These are phyloP conservation scores for Ceratocystiopsis minuta DNA, from an alignment of 2,329 filamentous ascomycete genomes.

Conservation along the genomic window DNA sequence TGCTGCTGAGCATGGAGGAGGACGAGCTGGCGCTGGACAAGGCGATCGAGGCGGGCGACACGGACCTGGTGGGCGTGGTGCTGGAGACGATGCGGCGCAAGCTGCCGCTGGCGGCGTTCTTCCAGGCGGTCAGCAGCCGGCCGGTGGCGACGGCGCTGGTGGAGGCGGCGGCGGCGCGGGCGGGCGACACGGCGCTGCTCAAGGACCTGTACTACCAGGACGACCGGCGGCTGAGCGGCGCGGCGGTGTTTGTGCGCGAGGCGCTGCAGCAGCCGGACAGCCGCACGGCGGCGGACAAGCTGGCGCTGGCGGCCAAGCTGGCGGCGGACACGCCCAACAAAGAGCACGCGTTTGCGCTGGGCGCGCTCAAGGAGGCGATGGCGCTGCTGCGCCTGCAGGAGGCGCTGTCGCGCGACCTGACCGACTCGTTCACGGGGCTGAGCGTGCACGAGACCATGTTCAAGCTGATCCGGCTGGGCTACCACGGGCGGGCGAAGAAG, in stretches of 20 bases:
- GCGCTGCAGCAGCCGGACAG: conserved; percentile 56
- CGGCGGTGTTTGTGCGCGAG: conserved; percentile 72
- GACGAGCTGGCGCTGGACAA: conserved; percentile 91
- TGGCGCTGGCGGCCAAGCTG: conserved; percentile 70
- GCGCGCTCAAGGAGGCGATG: conserved; percentile 60
- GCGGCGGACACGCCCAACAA: conserved; percentile 47
- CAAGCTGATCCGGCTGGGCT: conserved; percentile 65
- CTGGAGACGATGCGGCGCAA: conserved; percentile 79
- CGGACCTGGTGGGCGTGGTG: conserved; percentile 81
- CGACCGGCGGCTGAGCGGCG: conserved; percentile 73
- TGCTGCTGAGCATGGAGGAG: conserved; percentile 88
- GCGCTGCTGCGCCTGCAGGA: conserved; percentile 75
- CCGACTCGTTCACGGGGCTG: conserved; percentile 59
- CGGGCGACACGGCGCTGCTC: conserved; percentile 59
- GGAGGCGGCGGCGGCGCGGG: conserved; percentile 56
- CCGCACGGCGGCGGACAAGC: conserved; percentile 60
- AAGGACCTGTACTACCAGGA: conserved; percentile 98
- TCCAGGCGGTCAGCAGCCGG: conserved; percentile 72
- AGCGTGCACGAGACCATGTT: conserved; percentile 86
- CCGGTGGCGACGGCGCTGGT: conserved; percentile 79
- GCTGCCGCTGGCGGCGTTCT: conserved; percentile 76
- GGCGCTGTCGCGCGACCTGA: conserved; percentile 66
- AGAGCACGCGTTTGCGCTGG: conserved; percentile 56
- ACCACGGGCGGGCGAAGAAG: conserved; percentile 71
- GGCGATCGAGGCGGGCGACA: conserved; percentile 87